Evolutionary conservation across 352 stramenopile species (phyloP).

Genomic region (Globisporangium apiculatum): DNA sequence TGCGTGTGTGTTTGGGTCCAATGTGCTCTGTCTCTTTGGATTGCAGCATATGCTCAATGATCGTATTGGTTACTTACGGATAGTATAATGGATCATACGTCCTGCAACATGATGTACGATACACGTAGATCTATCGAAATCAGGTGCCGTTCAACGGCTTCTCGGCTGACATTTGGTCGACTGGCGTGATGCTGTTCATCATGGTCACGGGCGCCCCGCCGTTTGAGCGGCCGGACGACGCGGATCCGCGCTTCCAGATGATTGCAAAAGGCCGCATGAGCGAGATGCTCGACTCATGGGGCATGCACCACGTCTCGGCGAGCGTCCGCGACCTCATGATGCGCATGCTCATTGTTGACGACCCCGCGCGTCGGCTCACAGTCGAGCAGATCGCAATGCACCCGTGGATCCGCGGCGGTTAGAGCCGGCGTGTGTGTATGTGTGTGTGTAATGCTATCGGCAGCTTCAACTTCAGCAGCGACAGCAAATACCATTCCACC

Average conservation of each 20-base stretch:
- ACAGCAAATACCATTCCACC: no score
- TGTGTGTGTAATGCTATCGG: no score
- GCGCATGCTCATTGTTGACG: constrained; percentile 80
- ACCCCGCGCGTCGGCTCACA: constrained; percentile 62
- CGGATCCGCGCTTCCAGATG: constrained; percentile 81
- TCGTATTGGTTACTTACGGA: no score
- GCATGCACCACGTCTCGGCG: constrained; percentile 70
- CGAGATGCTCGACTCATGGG: constrained; percentile 86
- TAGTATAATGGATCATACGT: no score
- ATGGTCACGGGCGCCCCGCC: constrained; percentile 91
- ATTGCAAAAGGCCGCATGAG: constrained; percentile 67
- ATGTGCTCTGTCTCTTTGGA: not conserved
- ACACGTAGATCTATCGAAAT: constrained; percentile 76
- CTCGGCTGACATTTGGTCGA: constrained; percentile 92
- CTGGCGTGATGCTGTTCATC: constrained; percentile 93
- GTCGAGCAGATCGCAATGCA: constrained; percentile 82
- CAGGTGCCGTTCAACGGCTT: constrained; percentile 89
- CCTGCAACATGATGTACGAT: no score
- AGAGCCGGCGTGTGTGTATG: constrained; percentile 4
- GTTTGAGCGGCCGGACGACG: constrained; percentile 82
- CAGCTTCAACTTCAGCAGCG: no score
- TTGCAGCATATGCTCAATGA: not conserved
- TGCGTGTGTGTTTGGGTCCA: not conserved
- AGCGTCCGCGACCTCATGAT: constrained; percentile 69
- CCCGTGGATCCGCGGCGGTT: constrained; percentile 71